These are phyloP conservation scores for Kuraishia piskuri DNA, from an alignment of 805 yeast genomes.

Conservation along the genomic window DNA sequence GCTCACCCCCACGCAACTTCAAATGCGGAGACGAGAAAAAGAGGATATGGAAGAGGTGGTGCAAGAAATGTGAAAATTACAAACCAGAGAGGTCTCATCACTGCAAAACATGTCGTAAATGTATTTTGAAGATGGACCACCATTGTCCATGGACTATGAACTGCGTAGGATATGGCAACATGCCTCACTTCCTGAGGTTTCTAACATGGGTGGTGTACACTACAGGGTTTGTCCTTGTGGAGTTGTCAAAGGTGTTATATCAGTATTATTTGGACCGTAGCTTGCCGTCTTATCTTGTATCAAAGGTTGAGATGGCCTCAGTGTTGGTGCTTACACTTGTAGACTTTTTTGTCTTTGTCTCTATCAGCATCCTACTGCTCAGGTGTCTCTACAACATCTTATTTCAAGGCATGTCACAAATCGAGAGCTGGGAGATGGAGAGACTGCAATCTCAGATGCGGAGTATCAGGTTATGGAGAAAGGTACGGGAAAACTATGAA, in stretches of 20 bases:
- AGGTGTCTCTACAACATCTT: conserved; percentile 52
- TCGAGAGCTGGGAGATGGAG: conserved; percentile 89
- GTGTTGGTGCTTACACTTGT: conserved; percentile 47
- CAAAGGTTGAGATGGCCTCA: conserved; percentile 42
- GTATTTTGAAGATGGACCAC: conserved; percentile 89
- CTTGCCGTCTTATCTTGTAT: conserved; percentile 48
- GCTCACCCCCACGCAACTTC: conserved; percentile 48
- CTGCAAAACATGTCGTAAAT: conserved; percentile 65
- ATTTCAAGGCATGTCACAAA: conserved; percentile 71
- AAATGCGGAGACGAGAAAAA: conserved; percentile 25
- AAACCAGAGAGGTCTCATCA: conserved; percentile 87
- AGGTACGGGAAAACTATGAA: conserved; percentile 34
- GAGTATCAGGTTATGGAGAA: conserved; percentile 44
- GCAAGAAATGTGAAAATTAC: conserved; percentile 59
- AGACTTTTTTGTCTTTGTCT: conserved; percentile 48
- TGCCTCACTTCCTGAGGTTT: conserved; percentile 76
- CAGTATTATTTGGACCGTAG: conserved; percentile 39
- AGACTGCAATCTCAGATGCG: conserved; percentile 61
- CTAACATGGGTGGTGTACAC: conserved; percentile 54
- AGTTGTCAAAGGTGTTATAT: conserved; percentile 30
- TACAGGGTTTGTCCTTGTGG: conserved; percentile 35
- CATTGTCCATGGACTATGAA: conserved; percentile 93
- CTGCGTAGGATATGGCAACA: conserved; percentile 75
- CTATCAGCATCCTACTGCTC: conserved; percentile 49
- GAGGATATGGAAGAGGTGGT: conserved; percentile 51